Evolutionary conservation across 78 protist genomes (phyloP).

Genomic region (Emiliania huxleyi): DNA sequence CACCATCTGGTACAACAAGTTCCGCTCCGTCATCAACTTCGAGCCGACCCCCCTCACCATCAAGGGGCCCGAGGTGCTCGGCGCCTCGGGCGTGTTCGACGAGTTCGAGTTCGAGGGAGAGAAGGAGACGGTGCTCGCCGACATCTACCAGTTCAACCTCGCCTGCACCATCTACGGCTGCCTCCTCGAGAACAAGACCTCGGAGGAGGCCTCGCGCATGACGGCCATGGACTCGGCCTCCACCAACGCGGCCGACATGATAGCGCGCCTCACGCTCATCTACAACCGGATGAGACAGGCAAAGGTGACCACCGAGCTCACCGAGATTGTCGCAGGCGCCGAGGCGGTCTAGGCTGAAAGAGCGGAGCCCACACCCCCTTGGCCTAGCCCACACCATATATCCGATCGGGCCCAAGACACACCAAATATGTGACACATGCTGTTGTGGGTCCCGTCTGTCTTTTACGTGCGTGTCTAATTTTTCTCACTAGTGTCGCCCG

Average conservation of each 20-base stretch:
- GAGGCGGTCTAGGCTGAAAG: background rate
- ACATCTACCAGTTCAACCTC: constrained; percentile 31
- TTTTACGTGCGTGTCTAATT: too few species aligned
- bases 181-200: constrained; percentile 35
- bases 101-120: constrained; percentile 52
- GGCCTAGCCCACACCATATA: too few species aligned
- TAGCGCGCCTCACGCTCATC: constrained; percentile 32
- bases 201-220: constrained; percentile 58
- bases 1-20: background rate
- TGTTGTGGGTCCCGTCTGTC: too few species aligned
- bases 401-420: too few species aligned
- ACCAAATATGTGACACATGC: too few species aligned
- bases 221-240: constrained; percentile 71
- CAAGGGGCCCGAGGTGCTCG: background rate
- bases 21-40: constrained; percentile 40
- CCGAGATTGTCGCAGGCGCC: constrained; percentile 69
- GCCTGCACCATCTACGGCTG: constrained; percentile 38
- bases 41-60: background rate
- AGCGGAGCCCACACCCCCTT: too few species aligned
- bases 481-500: too few species aligned
- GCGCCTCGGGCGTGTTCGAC: background rate
- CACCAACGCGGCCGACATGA: constrained; percentile 62
- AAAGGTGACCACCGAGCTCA: constrained; percentile 68
- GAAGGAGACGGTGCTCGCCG: background rate
- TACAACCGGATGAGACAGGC: constrained; percentile 77